phyloP scores from a whole-genome alignment of 371 early-diverging fungal species.

The Mucor indicus region DNA sequence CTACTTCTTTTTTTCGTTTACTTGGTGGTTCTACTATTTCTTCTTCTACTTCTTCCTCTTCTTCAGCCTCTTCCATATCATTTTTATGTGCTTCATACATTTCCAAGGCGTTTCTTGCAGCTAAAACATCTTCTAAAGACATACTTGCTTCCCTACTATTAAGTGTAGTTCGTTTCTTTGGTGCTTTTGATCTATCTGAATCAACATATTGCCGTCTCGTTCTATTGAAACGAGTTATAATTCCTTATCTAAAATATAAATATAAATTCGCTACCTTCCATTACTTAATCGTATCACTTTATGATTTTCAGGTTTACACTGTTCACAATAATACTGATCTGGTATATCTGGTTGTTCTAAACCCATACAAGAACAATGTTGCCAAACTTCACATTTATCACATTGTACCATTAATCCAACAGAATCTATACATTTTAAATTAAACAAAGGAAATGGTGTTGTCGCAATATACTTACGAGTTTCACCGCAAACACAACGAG shows the following conservation, averaged over 20 bases:
- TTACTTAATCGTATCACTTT: constrained; percentile 7
- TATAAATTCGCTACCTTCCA: constrained; percentile 22
- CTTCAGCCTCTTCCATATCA: neutral
- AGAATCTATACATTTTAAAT: constrained; percentile 22
- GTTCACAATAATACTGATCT: constrained; percentile 84
- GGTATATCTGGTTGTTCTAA: constrained; percentile 68
- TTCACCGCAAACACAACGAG: constrained; percentile 74
- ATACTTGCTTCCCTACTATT: constrained; percentile 59
- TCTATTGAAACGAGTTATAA: constrained; percentile 2
- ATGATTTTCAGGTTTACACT: constrained; percentile 52
- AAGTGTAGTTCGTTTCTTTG: constrained; percentile 59
- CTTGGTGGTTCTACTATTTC: neutral
- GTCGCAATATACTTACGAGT: constrained; percentile 45
- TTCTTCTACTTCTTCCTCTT: neutral
- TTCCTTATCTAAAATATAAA: neutral
- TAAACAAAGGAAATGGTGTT: neutral
- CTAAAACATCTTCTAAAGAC: constrained; percentile 52
- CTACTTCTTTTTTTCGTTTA: constrained; percentile 2
- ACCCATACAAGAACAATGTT: constrained; percentile 83
- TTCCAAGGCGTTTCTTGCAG: constrained; percentile 38
- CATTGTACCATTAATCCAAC: constrained; percentile 85
- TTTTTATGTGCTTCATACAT: constrained; percentile 13
- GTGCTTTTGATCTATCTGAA: constrained; percentile 24
- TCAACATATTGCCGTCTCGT: constrained; percentile 17
- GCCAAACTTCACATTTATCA: constrained; percentile 87